Evolutionary conservation across 2,329 filamentous ascomycete species (phyloP).

Genomic region (Aspergillus flavus): DNA sequence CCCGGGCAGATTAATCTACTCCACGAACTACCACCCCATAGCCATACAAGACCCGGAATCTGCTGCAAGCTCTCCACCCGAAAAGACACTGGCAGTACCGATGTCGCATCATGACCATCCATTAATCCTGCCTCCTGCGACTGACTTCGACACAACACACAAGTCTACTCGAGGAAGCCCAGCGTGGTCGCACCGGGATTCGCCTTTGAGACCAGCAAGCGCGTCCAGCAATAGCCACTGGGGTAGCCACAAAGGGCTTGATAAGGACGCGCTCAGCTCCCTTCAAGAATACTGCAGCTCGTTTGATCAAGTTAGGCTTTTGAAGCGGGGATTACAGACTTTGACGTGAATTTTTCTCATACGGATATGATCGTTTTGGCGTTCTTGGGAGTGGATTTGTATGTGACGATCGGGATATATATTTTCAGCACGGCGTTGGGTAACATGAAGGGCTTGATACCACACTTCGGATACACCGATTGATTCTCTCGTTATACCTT

Average conservation of each 20-base stretch:
- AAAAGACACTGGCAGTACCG: neutral
- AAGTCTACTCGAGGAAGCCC: neutral
- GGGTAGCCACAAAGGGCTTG: neutral
- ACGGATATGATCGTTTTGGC: neutral
- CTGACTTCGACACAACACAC: neutral
- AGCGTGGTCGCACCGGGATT: neutral
- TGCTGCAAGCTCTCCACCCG: neutral
- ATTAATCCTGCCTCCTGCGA: neutral
- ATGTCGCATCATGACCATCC: neutral
- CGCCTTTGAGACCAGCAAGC: neutral
- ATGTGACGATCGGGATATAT: neutral
- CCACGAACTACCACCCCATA: neutral
- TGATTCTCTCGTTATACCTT: neutral
- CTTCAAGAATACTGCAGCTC: constrained; percentile 4
- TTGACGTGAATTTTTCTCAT: neutral
- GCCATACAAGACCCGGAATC: neutral
- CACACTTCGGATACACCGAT: neutral
- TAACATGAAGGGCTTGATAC: neutral
- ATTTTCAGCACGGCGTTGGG: neutral
- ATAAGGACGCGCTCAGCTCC: neutral
- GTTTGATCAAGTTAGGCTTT: neutral
- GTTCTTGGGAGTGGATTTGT: neutral
- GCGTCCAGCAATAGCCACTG: neutral
- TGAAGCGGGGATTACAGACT: neutral
- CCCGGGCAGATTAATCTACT: neutral